Conservation (phyloP, 2,329 filamentous ascomycete genomes). For the Colletotrichum ledebouriae region DNA sequence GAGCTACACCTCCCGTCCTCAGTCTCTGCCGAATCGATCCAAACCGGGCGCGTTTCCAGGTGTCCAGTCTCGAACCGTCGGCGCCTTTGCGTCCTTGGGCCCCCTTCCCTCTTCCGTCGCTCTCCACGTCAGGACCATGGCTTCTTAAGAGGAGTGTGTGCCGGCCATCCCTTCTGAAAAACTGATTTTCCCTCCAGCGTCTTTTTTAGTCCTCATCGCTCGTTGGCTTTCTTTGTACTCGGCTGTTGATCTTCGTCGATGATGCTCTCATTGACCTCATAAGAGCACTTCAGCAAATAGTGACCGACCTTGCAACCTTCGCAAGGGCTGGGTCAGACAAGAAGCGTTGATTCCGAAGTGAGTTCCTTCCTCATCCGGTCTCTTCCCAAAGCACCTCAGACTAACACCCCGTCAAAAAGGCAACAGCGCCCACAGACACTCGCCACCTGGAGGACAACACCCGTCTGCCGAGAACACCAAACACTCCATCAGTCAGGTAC, state of each 20-base stretch:
- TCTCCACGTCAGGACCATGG: constrained; percentile 4
- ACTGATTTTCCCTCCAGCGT: constrained; percentile 6
- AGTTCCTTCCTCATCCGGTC: constrained; percentile 16
- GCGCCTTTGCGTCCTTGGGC: constrained; percentile 25
- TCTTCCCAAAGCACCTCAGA: background rate
- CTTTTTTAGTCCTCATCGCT: constrained; percentile 9
- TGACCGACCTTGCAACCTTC: constrained; percentile 1
- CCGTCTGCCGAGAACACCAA: constrained; percentile 5
- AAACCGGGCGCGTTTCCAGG: constrained; percentile 24
- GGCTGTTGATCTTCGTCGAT: constrained; percentile 29
- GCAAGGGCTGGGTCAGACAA: background rate
- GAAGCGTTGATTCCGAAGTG: background rate
- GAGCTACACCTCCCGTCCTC: background rate
- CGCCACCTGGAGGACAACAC: background rate
- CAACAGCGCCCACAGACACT: constrained; percentile 2
- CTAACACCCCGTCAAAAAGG: constrained; percentile 28
- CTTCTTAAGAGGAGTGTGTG: constrained; percentile 24
- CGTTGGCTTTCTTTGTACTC: constrained; percentile 29
- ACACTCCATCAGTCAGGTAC: constrained; percentile 2
- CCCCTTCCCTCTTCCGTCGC: constrained; percentile 38
- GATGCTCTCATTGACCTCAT: constrained; percentile 38
- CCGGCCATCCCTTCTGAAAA: constrained; percentile 16
- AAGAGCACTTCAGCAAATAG: background rate
- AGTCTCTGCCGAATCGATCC: constrained; percentile 28
- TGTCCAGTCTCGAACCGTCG: constrained; percentile 33